Evolutionary conservation across 2,329 filamentous ascomycete genomes (phyloP).

Genomic region (Trichoderma aggressivum): DNA sequence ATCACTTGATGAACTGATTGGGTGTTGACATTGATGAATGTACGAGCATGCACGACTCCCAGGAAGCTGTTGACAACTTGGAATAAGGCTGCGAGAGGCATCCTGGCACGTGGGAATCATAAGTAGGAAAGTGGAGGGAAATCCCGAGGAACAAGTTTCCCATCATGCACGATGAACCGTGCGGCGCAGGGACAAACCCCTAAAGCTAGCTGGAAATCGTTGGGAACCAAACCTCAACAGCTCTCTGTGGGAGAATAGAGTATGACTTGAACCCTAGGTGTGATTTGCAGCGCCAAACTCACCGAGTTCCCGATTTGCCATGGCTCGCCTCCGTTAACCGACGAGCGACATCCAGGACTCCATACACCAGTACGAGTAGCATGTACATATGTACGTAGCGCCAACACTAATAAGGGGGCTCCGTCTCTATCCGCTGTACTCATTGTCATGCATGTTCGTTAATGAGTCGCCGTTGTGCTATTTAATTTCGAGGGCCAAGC

Average conservation of each 20-base stretch:
- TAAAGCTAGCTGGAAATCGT: not conserved
- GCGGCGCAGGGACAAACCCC: not conserved
- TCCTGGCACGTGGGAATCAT: not conserved
- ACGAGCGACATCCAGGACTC: too few species aligned
- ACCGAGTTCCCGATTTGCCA: not conserved
- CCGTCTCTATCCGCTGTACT: not conserved
- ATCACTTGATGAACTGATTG: too few species aligned
- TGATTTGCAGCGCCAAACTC: not conserved
- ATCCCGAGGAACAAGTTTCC: not conserved
- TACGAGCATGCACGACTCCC: too few species aligned
- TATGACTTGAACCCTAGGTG: not conserved
- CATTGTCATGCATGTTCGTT: not conserved
- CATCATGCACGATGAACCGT: conserved; percentile 14
- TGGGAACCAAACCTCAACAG: not conserved
- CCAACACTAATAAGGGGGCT: not conserved
- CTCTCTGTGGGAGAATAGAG: not conserved
- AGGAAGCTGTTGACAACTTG: not conserved
- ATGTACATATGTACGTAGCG: not conserved
- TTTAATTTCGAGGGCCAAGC: not conserved
- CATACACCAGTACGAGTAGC: too few species aligned
- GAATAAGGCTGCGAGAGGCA: not conserved
- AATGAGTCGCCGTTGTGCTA: not conserved
- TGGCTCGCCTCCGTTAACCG: not conserved
- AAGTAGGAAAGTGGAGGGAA: not conserved
- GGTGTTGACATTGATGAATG: too few species aligned